Evolutionary conservation across 495 filamentous ascomycete genomes (phyloP).

Genomic region (Acidiella bohemica): DNA sequence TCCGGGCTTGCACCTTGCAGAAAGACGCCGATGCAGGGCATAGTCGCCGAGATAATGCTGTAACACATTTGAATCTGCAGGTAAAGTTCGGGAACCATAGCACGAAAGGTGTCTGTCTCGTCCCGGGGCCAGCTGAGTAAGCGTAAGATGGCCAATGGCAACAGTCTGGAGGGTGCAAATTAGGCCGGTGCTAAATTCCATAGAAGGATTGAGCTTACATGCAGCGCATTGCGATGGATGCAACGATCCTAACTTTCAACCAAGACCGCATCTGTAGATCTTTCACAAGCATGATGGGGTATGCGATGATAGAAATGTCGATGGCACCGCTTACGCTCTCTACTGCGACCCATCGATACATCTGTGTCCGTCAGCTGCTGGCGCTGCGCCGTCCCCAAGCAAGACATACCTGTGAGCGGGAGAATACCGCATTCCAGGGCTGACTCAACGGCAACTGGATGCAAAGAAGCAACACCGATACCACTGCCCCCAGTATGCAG

Average conservation of each 20-base stretch:
- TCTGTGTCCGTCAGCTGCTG: not conserved
- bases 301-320: not conserved
- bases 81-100: too few species aligned
- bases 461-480: too few species aligned
- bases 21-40: not conserved
- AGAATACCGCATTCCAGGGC: too few species aligned
- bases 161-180: not conserved
- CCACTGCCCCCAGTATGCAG: too few species aligned
- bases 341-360: not conserved
- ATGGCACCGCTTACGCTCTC: not conserved
- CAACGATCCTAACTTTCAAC: not conserved
- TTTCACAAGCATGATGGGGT: not conserved
- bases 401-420: too few species aligned
- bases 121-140: not conserved
- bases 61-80: too few species aligned
- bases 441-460: too few species aligned
- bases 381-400: not conserved
- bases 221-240: not conserved
- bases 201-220: not conserved
- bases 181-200: not conserved
- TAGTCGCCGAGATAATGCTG: not conserved
- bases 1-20: too few species aligned
- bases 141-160: not conserved
- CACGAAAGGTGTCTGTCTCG: too few species aligned
- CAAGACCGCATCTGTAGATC: not conserved